Percentiles rank a stretch among this genome's conserved stretches.
phyloP scores from a whole-genome alignment of 2,329 filamentous ascomycete species.

The Xylaria sp. region DNA sequence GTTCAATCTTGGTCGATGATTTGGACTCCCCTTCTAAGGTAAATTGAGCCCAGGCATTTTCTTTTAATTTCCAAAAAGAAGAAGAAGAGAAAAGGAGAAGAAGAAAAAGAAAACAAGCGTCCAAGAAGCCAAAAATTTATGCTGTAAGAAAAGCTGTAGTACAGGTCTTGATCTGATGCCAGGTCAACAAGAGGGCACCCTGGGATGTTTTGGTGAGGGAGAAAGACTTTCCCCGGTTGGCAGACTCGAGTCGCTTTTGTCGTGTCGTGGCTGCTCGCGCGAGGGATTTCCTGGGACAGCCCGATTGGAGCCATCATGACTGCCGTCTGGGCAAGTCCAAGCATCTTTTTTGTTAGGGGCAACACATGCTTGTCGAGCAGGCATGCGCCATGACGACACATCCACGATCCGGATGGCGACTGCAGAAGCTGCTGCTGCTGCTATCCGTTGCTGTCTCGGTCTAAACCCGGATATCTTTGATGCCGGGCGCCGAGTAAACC shows the following conservation, averaged over 20 bases:
- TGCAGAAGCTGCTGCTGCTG: background rate
- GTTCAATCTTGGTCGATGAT: conserved; percentile 35
- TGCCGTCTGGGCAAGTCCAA: background rate
- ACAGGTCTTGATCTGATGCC: conserved; percentile 17
- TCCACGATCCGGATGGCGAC: conserved; percentile 2
- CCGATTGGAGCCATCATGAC: background rate
- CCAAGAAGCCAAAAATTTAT: conserved; percentile 31
- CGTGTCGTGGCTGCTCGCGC: conserved; percentile 4
- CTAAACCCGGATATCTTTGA: conserved; percentile 61
- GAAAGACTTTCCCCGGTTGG: conserved; percentile 14
- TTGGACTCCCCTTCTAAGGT: conserved; percentile 41
- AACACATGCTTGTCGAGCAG: background rate
- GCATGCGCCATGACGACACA: background rate
- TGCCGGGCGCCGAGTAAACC: conserved; percentile 70
- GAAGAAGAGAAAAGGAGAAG: conserved; percentile 29
- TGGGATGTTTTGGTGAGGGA: conserved; percentile 1
- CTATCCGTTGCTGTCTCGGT: background rate
- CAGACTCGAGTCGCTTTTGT: background rate
- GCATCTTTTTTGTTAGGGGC: background rate
- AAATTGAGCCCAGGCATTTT: conserved; percentile 41
- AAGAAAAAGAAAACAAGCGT: conserved; percentile 25
- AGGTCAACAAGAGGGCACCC: conserved; percentile 9
- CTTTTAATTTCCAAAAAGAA: conserved; percentile 35
- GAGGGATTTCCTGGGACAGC: background rate
- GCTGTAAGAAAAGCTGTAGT: conserved; percentile 27